Percentiles rank a stretch among this genome's conserved stretches.
phyloP scores from a whole-genome alignment of 1,284 basidiomycete species.

The Ustanciosporium gigantosporum region DNA sequence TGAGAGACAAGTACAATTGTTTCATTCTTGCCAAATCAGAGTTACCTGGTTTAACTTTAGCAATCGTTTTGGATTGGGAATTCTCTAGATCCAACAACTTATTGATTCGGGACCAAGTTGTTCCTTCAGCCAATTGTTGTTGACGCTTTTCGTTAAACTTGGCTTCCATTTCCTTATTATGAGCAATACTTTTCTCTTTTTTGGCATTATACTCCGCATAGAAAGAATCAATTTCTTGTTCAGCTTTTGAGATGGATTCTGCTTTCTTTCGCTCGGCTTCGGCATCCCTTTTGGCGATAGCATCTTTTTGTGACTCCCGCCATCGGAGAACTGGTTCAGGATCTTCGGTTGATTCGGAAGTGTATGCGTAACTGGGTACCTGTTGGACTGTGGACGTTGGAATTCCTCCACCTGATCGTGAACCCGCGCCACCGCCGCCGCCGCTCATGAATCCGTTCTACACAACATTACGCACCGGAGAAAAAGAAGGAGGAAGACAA shows the following conservation, averaged over 20 bases:
- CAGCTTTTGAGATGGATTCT: slow-evolving; percentile 84
- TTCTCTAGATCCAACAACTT: slow-evolving; percentile 86
- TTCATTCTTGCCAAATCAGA: slow-evolving; percentile 88
- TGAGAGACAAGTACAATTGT: slow-evolving; percentile 62
- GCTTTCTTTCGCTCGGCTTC: slow-evolving; percentile 77
- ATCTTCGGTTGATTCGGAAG: slow-evolving; percentile 40
- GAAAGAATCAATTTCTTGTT: slow-evolving; percentile 90
- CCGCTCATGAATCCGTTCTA: slow-evolving; percentile 44
- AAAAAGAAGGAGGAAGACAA: too few relatives aligned
- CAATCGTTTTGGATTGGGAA: slow-evolving; percentile 91
- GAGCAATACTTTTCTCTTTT: slow-evolving; percentile 88
- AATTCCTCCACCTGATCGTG: too few relatives aligned
- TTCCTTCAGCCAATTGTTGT: slow-evolving; percentile 81
- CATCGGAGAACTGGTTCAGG: slow-evolving; percentile 66
- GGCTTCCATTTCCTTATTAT: slow-evolving; percentile 93
- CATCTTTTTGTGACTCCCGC: slow-evolving; percentile 82
- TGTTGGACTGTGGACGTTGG: too few relatives aligned
- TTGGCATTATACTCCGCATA: slow-evolving; percentile 90
- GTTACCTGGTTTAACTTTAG: slow-evolving; percentile 81
- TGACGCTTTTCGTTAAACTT: slow-evolving; percentile 76
- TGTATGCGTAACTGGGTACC: slow-evolving; percentile 23
- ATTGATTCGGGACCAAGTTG: slow-evolving; percentile 93
- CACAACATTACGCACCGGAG: too few relatives aligned
- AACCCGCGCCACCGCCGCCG: slow-evolving; percentile 4
- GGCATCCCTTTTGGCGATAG: slow-evolving; percentile 81